phyloP scores from a whole-genome alignment of 768 basidiomycete species.

The Termitomyces sp. region DNA sequence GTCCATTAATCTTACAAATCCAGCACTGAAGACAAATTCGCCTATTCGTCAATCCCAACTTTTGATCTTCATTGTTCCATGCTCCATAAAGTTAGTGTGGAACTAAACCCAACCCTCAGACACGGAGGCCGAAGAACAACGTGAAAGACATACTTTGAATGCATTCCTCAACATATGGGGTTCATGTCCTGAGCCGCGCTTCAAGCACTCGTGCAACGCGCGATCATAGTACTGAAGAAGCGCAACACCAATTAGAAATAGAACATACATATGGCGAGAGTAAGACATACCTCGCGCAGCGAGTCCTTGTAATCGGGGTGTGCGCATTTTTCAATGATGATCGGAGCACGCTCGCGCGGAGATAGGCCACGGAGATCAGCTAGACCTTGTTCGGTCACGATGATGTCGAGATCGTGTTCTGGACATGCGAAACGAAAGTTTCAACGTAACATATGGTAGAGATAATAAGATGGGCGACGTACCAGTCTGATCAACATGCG shows the following conservation, averaged over 20 bases:
- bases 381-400: constrained; percentile 45
- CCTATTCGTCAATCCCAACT: constrained; percentile 18
- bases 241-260: neutral
- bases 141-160: constrained; percentile 6
- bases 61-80: constrained; percentile 27
- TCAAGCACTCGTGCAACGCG: constrained; percentile 35
- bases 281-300: constrained; percentile 26
- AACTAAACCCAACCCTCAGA: constrained; percentile 1
- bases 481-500: constrained; percentile 45
- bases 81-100: constrained; percentile 22
- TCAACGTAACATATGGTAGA: neutral
- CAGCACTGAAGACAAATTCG: neutral
- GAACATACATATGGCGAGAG: neutral
- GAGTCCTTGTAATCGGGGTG: constrained; percentile 40
- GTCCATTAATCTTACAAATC: neutral
- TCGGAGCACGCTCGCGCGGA: constrained; percentile 38
- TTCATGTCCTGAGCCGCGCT: constrained; percentile 38
- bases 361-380: constrained; percentile 41
- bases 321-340: constrained; percentile 43
- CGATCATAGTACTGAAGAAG: constrained; percentile 35
- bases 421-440: neutral
- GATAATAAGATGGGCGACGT: constrained; percentile 1
- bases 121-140: neutral
- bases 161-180: constrained; percentile 37
- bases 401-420: constrained; percentile 43